phyloP scores from a whole-genome alignment of 805 yeast genomes.

The Priceomyces medius region DNA sequence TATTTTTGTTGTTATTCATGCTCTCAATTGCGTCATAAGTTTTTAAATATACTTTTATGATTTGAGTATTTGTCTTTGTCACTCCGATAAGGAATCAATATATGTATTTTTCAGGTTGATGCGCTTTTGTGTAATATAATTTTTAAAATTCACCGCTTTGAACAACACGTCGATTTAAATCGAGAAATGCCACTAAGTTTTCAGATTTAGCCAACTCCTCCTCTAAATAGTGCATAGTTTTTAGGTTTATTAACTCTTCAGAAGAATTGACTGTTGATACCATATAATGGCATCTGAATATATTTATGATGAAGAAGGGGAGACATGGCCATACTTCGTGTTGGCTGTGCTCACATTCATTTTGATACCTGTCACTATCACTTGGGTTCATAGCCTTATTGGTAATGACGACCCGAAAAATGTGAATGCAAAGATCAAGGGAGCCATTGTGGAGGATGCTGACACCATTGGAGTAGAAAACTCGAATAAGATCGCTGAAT shows the following conservation, averaged over 20 bases:
- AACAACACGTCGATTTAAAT: neutral
- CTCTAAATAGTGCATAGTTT: neutral
- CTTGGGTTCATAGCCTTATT: constrained; percentile 23
- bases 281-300: constrained; percentile 48
- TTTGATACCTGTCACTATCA: constrained; percentile 61
- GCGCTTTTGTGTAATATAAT: too few species aligned
- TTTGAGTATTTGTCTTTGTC: too few species aligned
- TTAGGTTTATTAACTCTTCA: neutral
- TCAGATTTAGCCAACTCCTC: neutral
- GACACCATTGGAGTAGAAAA: constrained; percentile 34
- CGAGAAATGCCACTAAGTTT: neutral
- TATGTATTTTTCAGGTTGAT: too few species aligned
- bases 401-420: constrained; percentile 17
- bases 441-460: constrained; percentile 32
- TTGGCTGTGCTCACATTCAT: constrained; percentile 68
- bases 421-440: constrained; percentile 25
- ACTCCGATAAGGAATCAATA: too few species aligned
- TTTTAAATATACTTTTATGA: too few species aligned
- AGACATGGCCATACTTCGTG: constrained; percentile 91
- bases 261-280: neutral
- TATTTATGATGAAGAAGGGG: constrained; percentile 84
- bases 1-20: neutral
- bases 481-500: constrained; percentile 20
- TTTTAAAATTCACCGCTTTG: too few species aligned
- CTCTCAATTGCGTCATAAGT: too few species aligned